These are phyloP conservation scores for Saposhnikovia divaricata DNA, from an alignment of 129 eudicot species.

Conservation along the genomic window DNA sequence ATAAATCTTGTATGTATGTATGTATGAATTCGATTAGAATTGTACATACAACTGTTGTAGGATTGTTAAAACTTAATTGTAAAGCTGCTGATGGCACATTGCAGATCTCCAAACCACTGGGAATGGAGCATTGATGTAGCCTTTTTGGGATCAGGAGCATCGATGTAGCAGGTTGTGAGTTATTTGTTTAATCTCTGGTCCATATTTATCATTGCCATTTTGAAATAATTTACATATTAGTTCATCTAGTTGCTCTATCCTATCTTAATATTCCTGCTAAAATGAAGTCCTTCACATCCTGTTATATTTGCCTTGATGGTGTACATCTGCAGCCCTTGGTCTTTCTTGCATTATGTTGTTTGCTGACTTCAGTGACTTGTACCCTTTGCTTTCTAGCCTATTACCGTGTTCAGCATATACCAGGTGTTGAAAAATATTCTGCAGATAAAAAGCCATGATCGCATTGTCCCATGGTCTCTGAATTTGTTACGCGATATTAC, in stretches of 20 bases:
- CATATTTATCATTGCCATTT: background rate
- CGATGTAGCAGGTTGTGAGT: background rate
- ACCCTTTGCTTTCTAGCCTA: no score
- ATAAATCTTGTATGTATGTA: no score
- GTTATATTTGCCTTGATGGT: background rate
- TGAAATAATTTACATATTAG: no score
- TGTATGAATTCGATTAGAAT: no score
- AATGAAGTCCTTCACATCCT: background rate
- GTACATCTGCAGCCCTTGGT: background rate
- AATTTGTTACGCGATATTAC: background rate
- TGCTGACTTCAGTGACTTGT: background rate
- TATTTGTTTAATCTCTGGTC: background rate
- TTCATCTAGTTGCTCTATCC: background rate
- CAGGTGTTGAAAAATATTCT: no score
- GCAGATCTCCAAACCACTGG: background rate
- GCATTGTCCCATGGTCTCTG: no score
- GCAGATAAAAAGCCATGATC: no score
- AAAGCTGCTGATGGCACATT: no score
- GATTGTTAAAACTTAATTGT: no score
- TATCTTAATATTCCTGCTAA: background rate
- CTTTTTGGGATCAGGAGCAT: background rate
- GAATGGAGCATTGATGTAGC: background rate
- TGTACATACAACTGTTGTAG: no score
- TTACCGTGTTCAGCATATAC: background rate
- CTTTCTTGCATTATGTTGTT: background rate